Evolutionary conservation across 208 protist species (phyloP).

Genomic region (Naegleria lovaniensis): DNA sequence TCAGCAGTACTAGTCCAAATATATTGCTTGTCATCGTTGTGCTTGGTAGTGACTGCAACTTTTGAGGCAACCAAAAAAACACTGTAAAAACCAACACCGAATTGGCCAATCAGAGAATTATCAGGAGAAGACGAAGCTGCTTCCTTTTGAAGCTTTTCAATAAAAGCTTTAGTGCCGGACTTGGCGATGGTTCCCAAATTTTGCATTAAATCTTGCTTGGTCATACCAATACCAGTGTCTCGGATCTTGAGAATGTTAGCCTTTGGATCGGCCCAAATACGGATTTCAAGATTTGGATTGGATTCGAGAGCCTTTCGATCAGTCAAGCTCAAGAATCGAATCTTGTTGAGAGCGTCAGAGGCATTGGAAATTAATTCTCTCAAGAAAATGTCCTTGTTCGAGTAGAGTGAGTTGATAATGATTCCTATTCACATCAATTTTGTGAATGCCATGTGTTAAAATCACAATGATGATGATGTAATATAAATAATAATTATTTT

Average conservation of each 20-base stretch:
- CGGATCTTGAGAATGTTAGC: constrained; percentile 85
- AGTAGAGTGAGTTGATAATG: constrained; percentile 98
- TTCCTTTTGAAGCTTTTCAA: constrained; percentile 56
- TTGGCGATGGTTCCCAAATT: constrained; percentile 98
- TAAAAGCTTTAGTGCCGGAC: constrained; percentile 95
- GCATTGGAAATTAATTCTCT: constrained; percentile 99
- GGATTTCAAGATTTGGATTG: constrained; percentile 77
- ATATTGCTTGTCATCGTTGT: constrained; percentile 83
- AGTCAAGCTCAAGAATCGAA: constrained; percentile 93
- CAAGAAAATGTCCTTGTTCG: constrained; percentile 98
- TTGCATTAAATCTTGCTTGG: constrained; percentile 92
- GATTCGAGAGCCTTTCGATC: constrained; percentile 70
- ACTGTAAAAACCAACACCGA: constrained; percentile 99
- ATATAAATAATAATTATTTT: no score
- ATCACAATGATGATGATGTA: no score
- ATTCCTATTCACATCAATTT: constrained; percentile 97
- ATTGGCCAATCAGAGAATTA: constrained; percentile 99
- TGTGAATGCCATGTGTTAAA: constrained; percentile 89
- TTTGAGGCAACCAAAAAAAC: constrained; percentile 97
- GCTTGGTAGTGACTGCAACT: constrained; percentile 91
- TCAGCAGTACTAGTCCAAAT: constrained; percentile 96
- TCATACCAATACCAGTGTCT: constrained; percentile 99
- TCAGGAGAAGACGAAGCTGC: constrained; percentile 45
- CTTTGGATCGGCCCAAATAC: constrained; percentile 71
- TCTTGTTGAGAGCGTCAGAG: constrained; percentile 98